Percentiles rank a stretch among this genome's conserved stretches.
Evolutionary conservation across 768 basidiomycete genomes (phyloP).

Genomic region (Agrocybe pediades): DNA sequence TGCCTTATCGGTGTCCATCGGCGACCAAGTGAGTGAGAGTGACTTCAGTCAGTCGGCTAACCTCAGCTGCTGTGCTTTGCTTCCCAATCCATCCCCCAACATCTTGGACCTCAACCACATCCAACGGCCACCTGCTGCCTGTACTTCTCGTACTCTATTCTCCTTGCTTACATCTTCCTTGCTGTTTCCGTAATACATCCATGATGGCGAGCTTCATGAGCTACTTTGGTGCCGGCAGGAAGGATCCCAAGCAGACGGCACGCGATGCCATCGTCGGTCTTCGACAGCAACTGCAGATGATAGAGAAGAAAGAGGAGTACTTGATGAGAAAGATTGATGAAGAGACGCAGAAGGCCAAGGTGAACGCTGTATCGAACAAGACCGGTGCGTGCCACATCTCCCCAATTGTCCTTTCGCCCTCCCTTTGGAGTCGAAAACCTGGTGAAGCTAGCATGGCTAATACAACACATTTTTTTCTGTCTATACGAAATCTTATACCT

Average conservation of each 20-base stretch:
- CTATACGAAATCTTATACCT: neutral
- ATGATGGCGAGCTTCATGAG: constrained; percentile 84
- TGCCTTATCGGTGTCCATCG: constrained; percentile 42
- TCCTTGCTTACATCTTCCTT: neutral
- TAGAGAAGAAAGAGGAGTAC: constrained; percentile 99
- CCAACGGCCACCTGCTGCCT: constrained; percentile 4
- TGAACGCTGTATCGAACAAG: constrained; percentile 94
- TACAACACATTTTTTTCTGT: neutral
- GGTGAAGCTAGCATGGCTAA: no score
- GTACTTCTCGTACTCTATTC: constrained; percentile 10
- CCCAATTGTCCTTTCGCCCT: neutral
- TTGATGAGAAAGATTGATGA: constrained; percentile 97
- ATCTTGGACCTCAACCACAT: constrained; percentile 1
- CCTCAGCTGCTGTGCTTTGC: constrained; percentile 11
- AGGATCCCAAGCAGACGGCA: constrained; percentile 82
- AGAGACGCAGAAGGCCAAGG: constrained; percentile 87
- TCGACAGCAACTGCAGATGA: constrained; percentile 92
- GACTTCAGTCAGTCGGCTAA: neutral
- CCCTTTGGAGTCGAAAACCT: neutral
- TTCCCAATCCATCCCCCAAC: constrained; percentile 13
- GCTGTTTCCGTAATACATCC: constrained; percentile 7
- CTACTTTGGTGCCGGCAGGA: constrained; percentile 78
- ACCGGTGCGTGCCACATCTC: constrained; percentile 58
- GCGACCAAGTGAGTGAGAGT: constrained; percentile 11
- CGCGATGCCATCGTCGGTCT: constrained; percentile 92